Percentiles rank a stretch among this genome's conserved stretches.
These are phyloP conservation scores for Sicyos baderoa DNA, from an alignment of 306 rosid genomes.

Conservation along the genomic window DNA sequence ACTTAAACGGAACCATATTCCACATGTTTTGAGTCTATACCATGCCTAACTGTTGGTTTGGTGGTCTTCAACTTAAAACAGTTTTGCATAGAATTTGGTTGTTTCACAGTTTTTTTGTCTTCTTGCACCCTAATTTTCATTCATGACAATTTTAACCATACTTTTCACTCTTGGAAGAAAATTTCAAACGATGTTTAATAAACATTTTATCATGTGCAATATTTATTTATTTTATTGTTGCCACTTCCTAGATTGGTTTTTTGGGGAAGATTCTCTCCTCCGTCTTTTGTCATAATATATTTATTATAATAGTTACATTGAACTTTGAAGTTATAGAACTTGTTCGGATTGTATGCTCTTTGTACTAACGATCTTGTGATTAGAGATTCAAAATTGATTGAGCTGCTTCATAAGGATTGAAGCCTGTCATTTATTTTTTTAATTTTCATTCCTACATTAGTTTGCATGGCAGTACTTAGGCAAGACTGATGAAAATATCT, in stretches of 20 bases:
- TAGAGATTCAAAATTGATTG: too few species aligned
- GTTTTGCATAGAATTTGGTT: neutral
- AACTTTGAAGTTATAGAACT: conserved; percentile 1
- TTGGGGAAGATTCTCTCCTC: neutral
- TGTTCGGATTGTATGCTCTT: too few species aligned
- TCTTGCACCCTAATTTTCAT: neutral
- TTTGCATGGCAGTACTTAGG: neutral
- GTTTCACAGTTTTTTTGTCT: neutral
- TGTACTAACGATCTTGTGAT: too few species aligned
- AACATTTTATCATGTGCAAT: too few species aligned
- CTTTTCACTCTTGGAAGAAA: too few species aligned
- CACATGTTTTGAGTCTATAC: neutral
- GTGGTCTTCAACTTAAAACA: neutral
- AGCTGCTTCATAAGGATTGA: neutral
- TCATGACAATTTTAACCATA: neutral
- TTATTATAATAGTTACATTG: neutral
- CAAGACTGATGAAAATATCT: neutral
- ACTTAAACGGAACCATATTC: neutral
- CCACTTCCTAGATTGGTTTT: too few species aligned
- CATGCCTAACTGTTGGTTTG: neutral
- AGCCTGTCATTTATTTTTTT: too few species aligned
- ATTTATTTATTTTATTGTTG: neutral
- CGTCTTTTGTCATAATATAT: neutral
- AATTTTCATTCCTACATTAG: neutral
- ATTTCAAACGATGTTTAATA: too few species aligned